Evolutionary conservation across 805 yeast species (phyloP).

Genomic region (Starmerella khaoyaiensis): DNA sequence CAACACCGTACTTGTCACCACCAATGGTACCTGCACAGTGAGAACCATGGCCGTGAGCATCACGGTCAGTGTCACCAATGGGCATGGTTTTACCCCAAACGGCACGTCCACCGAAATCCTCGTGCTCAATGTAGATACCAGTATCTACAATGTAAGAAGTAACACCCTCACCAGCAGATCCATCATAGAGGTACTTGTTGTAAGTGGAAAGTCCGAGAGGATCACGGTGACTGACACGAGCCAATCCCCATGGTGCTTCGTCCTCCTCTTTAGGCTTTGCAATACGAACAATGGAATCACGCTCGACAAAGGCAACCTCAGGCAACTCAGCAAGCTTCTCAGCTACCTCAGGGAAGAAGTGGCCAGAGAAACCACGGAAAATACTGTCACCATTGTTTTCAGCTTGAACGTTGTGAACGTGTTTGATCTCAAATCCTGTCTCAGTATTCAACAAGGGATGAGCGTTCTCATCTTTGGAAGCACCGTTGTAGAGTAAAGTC

Average conservation of each 20-base stretch:
- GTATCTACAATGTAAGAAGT: constrained; percentile 45
- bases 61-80: constrained; percentile 32
- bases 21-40: constrained; percentile 52
- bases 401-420: constrained; percentile 34
- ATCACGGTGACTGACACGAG: constrained; percentile 53
- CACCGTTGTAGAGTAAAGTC: constrained; percentile 31
- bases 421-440: constrained; percentile 21
- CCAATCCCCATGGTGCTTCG: constrained; percentile 66
- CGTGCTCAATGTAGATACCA: constrained; percentile 40
- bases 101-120: constrained; percentile 45
- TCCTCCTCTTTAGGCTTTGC: constrained; percentile 38
- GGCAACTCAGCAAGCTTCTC: constrained; percentile 53
- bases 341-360: constrained; percentile 60
- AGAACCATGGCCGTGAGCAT: constrained; percentile 48
- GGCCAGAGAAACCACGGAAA: constrained; percentile 74
- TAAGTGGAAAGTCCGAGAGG: constrained; percentile 46
- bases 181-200: constrained; percentile 48
- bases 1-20: constrained; percentile 41
- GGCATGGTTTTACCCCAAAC: constrained; percentile 44
- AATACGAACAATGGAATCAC: constrained; percentile 43
- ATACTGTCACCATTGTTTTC: constrained; percentile 11
- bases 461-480: constrained; percentile 15
- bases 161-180: constrained; percentile 34
- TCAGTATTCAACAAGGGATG: constrained; percentile 21
- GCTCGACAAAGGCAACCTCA: constrained; percentile 48